phyloP scores from a whole-genome alignment of 2,329 filamentous ascomycete species.

The Fusarium caatingaense region DNA sequence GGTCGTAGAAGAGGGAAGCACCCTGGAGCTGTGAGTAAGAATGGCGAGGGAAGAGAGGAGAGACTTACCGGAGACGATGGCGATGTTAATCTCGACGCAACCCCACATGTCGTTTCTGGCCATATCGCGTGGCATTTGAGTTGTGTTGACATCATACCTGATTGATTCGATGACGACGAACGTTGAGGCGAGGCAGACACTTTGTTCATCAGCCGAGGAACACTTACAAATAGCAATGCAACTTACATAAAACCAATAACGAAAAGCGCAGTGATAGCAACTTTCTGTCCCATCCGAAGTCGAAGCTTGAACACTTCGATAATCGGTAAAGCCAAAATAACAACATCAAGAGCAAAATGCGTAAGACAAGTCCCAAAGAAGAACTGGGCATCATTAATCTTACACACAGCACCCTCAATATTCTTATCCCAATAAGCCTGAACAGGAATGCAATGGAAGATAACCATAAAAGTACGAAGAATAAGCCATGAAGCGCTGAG shows the following conservation, averaged over 20 bases:
- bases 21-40: too few species aligned
- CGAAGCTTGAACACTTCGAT: slow-evolving; percentile 49
- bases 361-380: slow-evolving; percentile 50
- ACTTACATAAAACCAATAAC: slow-evolving; percentile 47
- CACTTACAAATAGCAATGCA: rapidly evolving
- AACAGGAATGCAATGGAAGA: slow-evolving; percentile 51
- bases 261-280: slow-evolving; percentile 47
- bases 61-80: slow-evolving; percentile 33
- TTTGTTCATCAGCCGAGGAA: background rate
- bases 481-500: slow-evolving; percentile 45
- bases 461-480: slow-evolving; percentile 48
- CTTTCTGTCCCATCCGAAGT: slow-evolving; percentile 46
- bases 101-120: slow-evolving; percentile 37
- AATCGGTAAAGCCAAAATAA: slow-evolving; percentile 48
- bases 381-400: slow-evolving; percentile 48
- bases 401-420: slow-evolving; percentile 45
- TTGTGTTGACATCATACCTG: slow-evolving; percentile 29
- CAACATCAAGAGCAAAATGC: slow-evolving; percentile 50
- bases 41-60: rapidly evolving
- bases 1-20: slow-evolving; percentile 43
- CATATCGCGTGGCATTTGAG: slow-evolving; percentile 38
- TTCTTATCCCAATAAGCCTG: slow-evolving; percentile 50
- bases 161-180: slow-evolving; percentile 33
- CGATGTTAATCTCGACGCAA: slow-evolving; percentile 39
- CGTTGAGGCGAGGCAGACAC: slow-evolving; percentile 38